Evolutionary conservation across 169 alveolate species (phyloP), one percentile per base, ranked within the genome.

Genomic region (Plasmodium falciparum): DNA sequence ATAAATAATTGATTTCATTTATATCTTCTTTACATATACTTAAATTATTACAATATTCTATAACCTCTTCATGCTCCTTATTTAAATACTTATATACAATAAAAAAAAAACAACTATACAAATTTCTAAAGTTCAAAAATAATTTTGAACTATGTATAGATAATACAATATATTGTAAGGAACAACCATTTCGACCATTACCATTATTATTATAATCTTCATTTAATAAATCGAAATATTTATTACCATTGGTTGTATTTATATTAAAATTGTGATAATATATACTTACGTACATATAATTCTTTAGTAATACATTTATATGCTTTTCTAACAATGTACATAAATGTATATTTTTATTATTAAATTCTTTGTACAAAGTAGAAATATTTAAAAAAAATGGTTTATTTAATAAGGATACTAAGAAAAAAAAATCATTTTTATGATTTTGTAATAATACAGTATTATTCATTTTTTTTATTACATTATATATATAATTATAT

Each of bases 391-490:
- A 54, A 61, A 86, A 86, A 86, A 86, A 86, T 39, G 92, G 92
- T 66, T 86, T 86, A 33, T 86, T 86, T 39, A 86, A 47, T 3
- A 86, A 54, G 3, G 92, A 86, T 13, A 86, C 92, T 39, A 86
- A 72, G 33, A 86, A 86, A 67, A 86, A 86, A 9, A 86, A 72
- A 22, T 86, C 92, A 67, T 73, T 86, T 72, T 86, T 86, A 56
- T 69, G 50, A 39, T 86, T 86, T 54, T 86, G 88, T 67, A 86
- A 73, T 29, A 86, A 56, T 20, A 86, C 62, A 12, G 88, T 86
- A 29, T 86, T 86, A 72, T 86, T 86, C 92, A 86, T 86, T 49
- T 86, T 86, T 15, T 86, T 86, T 12, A 86, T 86, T n/a, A 86
- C 92, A 45, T 86, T 86, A 56, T 86, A 86, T 47, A 86, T 58